Conservation (phyloP, 345 rosid genomes). For the Chamaenerion angustifolium region DNA sequence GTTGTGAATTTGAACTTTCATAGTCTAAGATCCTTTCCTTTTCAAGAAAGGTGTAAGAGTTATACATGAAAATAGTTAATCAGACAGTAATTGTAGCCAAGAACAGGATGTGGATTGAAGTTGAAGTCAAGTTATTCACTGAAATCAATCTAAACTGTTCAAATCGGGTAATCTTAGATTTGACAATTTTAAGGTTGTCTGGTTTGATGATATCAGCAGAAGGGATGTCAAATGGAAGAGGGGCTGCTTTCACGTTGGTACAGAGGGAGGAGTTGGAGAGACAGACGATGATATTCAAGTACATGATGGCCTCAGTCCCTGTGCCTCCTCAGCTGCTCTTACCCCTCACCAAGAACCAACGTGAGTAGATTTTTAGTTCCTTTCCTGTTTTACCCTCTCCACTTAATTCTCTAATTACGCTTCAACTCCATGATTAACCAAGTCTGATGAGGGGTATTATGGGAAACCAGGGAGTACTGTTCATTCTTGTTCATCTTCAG, state of each 20-base stretch:
- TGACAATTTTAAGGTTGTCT: background rate
- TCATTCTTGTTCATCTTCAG: background rate
- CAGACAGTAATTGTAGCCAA: too few relatives aligned
- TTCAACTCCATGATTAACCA: constrained; percentile 10
- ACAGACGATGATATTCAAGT: constrained; percentile 37
- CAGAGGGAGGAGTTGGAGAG: constrained; percentile 55
- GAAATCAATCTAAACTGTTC: background rate
- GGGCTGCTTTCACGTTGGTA: constrained; percentile 35
- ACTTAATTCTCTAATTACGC: too few relatives aligned
- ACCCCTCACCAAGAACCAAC: constrained; percentile 20
- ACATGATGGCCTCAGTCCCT: constrained; percentile 40
- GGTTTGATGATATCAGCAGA: constrained; percentile 19
- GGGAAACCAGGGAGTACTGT: constrained; percentile 9
- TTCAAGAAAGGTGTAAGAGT: too few relatives aligned
- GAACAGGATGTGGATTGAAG: too few relatives aligned
- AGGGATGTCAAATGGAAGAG: constrained; percentile 25
- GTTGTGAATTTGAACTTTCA: too few relatives aligned
- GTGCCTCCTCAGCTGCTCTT: constrained; percentile 43
- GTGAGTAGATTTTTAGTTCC: constrained; percentile 9
- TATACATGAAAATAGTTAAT: too few relatives aligned
- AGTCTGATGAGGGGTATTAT: constrained; percentile 10
- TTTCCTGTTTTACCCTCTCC: constrained; percentile 9
- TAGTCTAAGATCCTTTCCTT: too few relatives aligned
- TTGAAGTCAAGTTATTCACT: background rate
- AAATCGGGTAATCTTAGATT: background rate